Evolutionary conservation across 1,284 basidiomycete genomes (phyloP).

Genomic region (Phlebopus sp.): DNA sequence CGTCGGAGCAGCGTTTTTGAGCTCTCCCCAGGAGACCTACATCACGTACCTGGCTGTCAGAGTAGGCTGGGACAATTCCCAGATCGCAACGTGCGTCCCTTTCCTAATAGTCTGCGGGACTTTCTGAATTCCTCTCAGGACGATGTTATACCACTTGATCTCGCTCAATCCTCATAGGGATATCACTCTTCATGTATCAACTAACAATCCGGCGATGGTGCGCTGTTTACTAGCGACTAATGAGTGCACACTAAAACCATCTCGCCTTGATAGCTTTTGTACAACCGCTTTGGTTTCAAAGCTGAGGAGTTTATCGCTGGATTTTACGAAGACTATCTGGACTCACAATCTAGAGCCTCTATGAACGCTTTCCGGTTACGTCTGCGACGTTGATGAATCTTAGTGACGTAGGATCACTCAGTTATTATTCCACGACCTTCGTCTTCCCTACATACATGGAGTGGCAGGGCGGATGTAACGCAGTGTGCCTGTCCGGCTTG

Average conservation of each 20-base stretch:
- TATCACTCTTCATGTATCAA: conserved; percentile 76
- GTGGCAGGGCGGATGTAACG: too few relatives aligned
- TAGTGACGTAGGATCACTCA: background rate
- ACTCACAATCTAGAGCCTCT: conserved; percentile 60
- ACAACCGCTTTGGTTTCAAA: conserved; percentile 82
- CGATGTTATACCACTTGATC: conserved; percentile 74
- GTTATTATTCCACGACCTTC: background rate
- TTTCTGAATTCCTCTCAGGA: conserved; percentile 37
- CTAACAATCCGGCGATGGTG: conserved; percentile 77
- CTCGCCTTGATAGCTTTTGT: conserved; percentile 51
- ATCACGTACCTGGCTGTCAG: conserved; percentile 76
- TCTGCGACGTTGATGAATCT: conserved; percentile 32
- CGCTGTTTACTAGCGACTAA: conserved; percentile 12
- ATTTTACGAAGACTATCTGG: conserved; percentile 74
- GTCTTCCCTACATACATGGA: too few relatives aligned
- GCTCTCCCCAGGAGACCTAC: conserved; percentile 76
- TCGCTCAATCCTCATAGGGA: conserved; percentile 66
- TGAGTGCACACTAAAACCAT: background rate
- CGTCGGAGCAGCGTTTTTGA: conserved; percentile 70
- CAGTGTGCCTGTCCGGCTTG: too few relatives aligned
- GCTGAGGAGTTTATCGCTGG: conserved; percentile 77
- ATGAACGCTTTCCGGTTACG: conserved; percentile 75
- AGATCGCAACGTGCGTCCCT: conserved; percentile 64
- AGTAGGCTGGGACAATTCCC: conserved; percentile 72
- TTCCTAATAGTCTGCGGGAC: background rate